Conservation (phyloP, 768 basidiomycete species). For the Xerocomus potaroensis region DNA sequence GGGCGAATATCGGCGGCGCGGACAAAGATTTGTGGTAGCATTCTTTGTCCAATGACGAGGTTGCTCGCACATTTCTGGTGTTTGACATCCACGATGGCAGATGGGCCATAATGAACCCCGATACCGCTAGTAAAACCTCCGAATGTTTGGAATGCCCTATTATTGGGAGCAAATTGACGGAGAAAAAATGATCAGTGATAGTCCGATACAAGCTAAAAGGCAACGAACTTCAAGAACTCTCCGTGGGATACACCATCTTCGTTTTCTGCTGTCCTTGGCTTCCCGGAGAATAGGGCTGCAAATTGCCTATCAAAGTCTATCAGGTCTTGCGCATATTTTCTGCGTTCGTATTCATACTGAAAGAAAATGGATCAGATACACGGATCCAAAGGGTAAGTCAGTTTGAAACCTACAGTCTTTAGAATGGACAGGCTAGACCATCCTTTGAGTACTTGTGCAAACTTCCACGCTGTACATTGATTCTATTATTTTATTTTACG, state of each 20-base stretch:
- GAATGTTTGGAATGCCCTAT: constrained; percentile 35
- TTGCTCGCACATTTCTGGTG: constrained; percentile 30
- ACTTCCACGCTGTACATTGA: constrained; percentile 39
- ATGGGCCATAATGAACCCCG: constrained; percentile 39
- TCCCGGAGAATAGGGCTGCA: constrained; percentile 62
- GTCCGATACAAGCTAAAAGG: background rate
- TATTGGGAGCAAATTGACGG: background rate
- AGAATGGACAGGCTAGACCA: constrained; percentile 37
- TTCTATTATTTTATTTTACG: constrained; percentile 49
- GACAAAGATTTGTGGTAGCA: constrained; percentile 34
- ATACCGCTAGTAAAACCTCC: constrained; percentile 37
- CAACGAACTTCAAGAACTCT: constrained; percentile 33
- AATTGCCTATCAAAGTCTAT: constrained; percentile 68
- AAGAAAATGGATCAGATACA: background rate
- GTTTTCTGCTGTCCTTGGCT: constrained; percentile 47
- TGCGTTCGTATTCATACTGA: constrained; percentile 67
- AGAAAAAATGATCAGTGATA: background rate
- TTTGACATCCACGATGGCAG: constrained; percentile 31
- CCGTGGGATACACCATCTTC: constrained; percentile 32
- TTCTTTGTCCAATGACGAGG: constrained; percentile 37
- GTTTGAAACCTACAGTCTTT: constrained; percentile 33
- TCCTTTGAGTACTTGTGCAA: constrained; percentile 42
- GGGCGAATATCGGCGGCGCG: constrained; percentile 35
- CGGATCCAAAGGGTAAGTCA: background rate
- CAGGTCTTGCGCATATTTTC: constrained; percentile 65